A percentile compares a stretch with the other conserved stretches of the same genome.
Conservation (phyloP, 116 monocot species). For the Trichopus zeylanicus region DNA sequence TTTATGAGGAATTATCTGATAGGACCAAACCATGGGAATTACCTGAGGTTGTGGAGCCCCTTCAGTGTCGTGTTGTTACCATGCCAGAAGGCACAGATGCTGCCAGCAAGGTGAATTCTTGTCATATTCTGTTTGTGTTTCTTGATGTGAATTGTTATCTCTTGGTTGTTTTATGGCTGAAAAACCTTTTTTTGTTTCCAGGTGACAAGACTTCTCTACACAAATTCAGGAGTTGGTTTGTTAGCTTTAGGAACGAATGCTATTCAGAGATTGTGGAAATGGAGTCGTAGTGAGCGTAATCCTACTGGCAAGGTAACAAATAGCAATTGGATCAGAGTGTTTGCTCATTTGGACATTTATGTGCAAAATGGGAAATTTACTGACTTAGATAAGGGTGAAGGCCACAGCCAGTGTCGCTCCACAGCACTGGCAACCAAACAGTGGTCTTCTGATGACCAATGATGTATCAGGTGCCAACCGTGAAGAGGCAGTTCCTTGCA, state of each 20-base stretch:
- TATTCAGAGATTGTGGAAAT: conserved; percentile 69
- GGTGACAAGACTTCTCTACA: conserved; percentile 62
- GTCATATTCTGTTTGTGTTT: too few species aligned
- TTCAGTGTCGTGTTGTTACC: too few species aligned
- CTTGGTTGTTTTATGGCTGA: too few species aligned
- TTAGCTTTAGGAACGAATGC: conserved; percentile 61
- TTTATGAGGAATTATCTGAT: conserved; percentile 38
- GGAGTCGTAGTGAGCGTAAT: conserved; percentile 65
- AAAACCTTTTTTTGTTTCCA: too few species aligned
- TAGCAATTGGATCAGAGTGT: not conserved
- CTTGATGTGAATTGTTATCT: too few species aligned
- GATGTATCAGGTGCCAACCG: conserved; percentile 39
- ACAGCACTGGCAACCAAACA: conserved; percentile 58
- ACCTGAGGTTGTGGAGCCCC: conserved; percentile 26
- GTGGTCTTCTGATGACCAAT: conserved; percentile 62
- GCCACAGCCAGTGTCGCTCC: conserved; percentile 56
- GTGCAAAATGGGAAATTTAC: conserved; percentile 1
- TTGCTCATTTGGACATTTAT: conserved; percentile 5
- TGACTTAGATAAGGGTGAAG: conserved; percentile 21
- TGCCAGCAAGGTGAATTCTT: too few species aligned
- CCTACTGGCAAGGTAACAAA: conserved; percentile 51
- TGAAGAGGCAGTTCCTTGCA: conserved; percentile 57
- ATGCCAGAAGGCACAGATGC: too few species aligned
- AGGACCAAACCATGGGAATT: conserved; percentile 38
- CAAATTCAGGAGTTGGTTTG: conserved; percentile 56